These are phyloP conservation scores for Colletotrichum sp. DNA, from an alignment of 2,329 filamentous ascomycete genomes.

Conservation along the genomic window DNA sequence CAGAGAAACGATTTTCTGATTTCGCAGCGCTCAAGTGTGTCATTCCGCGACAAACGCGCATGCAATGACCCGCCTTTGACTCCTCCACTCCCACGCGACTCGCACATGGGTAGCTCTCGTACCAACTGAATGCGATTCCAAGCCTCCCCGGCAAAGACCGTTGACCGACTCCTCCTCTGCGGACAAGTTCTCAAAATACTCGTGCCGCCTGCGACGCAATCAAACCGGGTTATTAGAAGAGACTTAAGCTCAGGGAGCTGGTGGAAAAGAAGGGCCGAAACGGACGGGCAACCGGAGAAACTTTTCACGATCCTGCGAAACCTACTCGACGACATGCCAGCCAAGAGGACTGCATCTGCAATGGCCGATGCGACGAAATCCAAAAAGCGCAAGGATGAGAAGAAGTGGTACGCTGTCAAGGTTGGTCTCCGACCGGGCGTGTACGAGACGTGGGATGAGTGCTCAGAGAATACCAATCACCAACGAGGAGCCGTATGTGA, in stretches of 20 bases:
- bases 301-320: background rate
- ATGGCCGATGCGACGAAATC: constrained; percentile 9
- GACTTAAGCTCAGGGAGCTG: background rate
- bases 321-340: constrained; percentile 13
- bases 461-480: constrained; percentile 64
- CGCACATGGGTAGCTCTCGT: constrained; percentile 1
- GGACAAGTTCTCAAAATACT: background rate
- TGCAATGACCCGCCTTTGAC: constrained; percentile 12
- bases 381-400: constrained; percentile 57
- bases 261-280: background rate
- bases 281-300: background rate
- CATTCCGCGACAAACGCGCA: background rate
- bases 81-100: constrained; percentile 12
- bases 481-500: constrained; percentile 71
- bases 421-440: constrained; percentile 56
- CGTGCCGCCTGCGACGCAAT: background rate
- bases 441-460: constrained; percentile 66
- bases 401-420: constrained; percentile 70
- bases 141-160: constrained; percentile 9
- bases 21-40: background rate
- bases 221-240: background rate
- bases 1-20: background rate
- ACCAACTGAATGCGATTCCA: constrained; percentile 12
- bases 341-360: constrained; percentile 11
- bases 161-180: background rate